Percentiles rank a stretch among this genome's conserved stretches.
phyloP scores from a whole-genome alignment of 768 basidiomycete genomes.

The Cystobasidium onofrii region DNA sequence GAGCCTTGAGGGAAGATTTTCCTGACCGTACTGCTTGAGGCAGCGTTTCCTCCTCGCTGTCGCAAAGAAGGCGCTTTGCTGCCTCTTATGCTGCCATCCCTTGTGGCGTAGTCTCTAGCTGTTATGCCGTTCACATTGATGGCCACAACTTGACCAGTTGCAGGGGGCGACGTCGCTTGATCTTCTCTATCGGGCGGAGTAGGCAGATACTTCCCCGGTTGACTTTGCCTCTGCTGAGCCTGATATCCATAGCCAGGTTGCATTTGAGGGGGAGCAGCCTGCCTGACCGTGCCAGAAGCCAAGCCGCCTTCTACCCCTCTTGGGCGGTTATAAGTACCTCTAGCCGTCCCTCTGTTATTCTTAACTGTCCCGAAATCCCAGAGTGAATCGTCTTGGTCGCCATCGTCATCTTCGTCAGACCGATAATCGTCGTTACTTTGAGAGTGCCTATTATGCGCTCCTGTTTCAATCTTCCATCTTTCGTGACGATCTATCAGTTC shows the following conservation, averaged over 20 bases:
- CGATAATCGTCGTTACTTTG: conserved; percentile 23
- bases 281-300: not conserved
- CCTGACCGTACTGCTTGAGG: conserved; percentile 23
- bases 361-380: conserved; percentile 98
- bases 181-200: not conserved
- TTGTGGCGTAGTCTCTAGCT: conserved; percentile 26
- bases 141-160: not conserved
- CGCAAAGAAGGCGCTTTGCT: not conserved
- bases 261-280: not conserved
- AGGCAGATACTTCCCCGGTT: not conserved
- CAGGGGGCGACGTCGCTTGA: not conserved
- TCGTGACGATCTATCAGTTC: conserved; percentile 93
- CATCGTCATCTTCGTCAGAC: conserved; percentile 32
- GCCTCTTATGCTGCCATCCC: not conserved
- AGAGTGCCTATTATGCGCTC: conserved; percentile 42
- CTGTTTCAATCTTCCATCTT: conserved; percentile 84
- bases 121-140: conserved; percentile 32
- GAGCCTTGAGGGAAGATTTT: conserved; percentile 3
- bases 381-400: conserved; percentile 53
- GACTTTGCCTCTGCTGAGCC: not conserved
- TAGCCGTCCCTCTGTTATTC: conserved; percentile 52
- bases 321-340: conserved; percentile 26
- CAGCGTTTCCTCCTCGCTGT: not conserved
- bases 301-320: not conserved
- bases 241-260: not conserved